Percentiles rank a stretch among this genome's conserved stretches.
Evolutionary conservation across 371 early-diverging fungal genomes (phyloP).

Genomic region (Circinella minor): DNA sequence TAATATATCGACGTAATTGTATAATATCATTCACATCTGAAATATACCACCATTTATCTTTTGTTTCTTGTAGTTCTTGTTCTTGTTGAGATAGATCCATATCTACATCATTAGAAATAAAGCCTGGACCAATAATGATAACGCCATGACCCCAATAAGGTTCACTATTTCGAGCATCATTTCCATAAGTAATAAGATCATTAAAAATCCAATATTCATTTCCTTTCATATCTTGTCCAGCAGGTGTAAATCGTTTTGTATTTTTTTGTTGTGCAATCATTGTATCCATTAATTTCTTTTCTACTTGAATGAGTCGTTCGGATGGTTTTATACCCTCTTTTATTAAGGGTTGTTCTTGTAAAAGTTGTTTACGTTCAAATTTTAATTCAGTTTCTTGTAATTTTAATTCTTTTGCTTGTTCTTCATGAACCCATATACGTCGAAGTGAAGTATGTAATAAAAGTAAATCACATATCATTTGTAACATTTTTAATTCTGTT

Average conservation of each 20-base stretch:
- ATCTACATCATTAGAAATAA: background rate
- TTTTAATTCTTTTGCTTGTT: constrained; percentile 22
- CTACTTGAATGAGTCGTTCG: constrained; percentile 21
- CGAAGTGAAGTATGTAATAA: constrained; percentile 9
- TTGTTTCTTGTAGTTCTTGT: constrained; percentile 3
- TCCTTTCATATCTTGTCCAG: constrained; percentile 29
- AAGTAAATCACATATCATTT: constrained; percentile 18
- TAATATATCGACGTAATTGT: constrained; percentile 12
- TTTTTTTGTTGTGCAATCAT: constrained; percentile 13
- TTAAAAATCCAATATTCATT: constrained; percentile 51
- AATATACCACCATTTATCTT: constrained; percentile 10
- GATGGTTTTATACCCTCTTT: constrained; percentile 21
- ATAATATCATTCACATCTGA: constrained; percentile 7
- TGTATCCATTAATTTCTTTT: constrained; percentile 19
- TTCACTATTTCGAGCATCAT: constrained; percentile 34
- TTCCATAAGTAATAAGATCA: constrained; percentile 28
- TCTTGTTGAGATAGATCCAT: background rate
- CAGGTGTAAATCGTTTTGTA: constrained; percentile 25
- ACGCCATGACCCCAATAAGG: constrained; percentile 43
- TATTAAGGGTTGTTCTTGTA: constrained; percentile 21
- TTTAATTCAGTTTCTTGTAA: constrained; percentile 26
- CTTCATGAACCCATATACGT: background rate
- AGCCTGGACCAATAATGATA: constrained; percentile 42
- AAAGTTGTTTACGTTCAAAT: constrained; percentile 16
- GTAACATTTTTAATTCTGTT: constrained; percentile 18